phyloP scores from a whole-genome alignment of 495 filamentous ascomycete species.

The Clavariopsis aquatica region DNA sequence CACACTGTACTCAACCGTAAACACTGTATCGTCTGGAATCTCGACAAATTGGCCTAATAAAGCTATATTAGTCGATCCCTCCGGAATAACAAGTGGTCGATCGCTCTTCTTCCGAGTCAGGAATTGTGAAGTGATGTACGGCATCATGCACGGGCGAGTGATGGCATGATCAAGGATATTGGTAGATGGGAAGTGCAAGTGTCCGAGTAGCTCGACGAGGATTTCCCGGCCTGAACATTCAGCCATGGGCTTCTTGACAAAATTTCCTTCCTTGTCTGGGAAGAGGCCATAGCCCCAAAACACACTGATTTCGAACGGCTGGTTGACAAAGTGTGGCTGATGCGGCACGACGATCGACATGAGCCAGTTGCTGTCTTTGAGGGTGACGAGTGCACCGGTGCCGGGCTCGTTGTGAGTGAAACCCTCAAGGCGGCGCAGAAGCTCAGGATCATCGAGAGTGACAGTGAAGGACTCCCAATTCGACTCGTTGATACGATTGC shows the following conservation, averaged over 20 bases:
- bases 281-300: constrained; percentile 46
- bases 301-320: constrained; percentile 9
- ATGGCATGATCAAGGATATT: constrained; percentile 21
- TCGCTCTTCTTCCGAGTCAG: constrained; percentile 42
- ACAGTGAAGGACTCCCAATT: constrained; percentile 48
- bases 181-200: constrained; percentile 39
- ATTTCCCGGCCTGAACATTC: constrained; percentile 48
- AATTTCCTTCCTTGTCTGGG: constrained; percentile 40
- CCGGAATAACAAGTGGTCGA: constrained; percentile 45
- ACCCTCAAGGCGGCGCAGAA: constrained; percentile 39
- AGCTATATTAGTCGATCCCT: constrained; percentile 45
- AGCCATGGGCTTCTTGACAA: constrained; percentile 48
- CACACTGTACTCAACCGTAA: constrained; percentile 51
- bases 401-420: constrained; percentile 44
- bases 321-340: constrained; percentile 43
- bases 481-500: constrained; percentile 42
- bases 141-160: constrained; percentile 41
- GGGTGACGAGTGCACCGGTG: constrained; percentile 43
- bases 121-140: constrained; percentile 45
- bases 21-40: constrained; percentile 46
- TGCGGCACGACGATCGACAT: constrained; percentile 46
- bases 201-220: constrained; percentile 44
- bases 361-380: constrained; percentile 47
- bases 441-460: constrained; percentile 43
- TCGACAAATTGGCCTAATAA: constrained; percentile 51